Evolutionary conservation across 140 eudicot genomes (phyloP), one percentile per base, ranked within the genome.

Genomic region (Anethum foeniculum): DNA sequence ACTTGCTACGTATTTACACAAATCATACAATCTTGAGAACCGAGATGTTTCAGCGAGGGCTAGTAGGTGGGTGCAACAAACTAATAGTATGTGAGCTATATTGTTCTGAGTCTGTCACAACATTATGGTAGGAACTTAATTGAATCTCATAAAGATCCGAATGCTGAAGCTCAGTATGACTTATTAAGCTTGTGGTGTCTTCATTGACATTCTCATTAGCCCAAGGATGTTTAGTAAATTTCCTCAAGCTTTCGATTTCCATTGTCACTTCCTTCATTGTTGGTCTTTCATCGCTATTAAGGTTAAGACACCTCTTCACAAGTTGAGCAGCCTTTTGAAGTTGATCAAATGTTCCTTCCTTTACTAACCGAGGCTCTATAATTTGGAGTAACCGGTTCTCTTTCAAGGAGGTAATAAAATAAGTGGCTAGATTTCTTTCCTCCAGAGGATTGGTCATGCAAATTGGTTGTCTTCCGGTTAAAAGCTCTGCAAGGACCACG

Each of bases 401-500:
- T 25, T 56, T 56, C 11, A 56, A 7, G 64, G 64, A 21, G 27
- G 64, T 56, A 56, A 21, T 2, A 7, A 56, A 56, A 56, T 56
- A 56, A 6, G 64, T 56, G 64, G 64, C 64, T 56, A 56, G 27
- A 56, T 56, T 56, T 56, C 27, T 21, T 56, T 56, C 64, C 21
- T 56, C 64, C 0, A 1, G 27, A 56, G 64, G 27, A 56, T 56
- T 56, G 1, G 27, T 28, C 64, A 56, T 56, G 64, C 27, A 56
- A 56, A 56, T 56, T 56, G 64, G 64, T 56, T 56, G 27, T 56
- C 64, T 21, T 21, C 64, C 64, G 0, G 64, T 56, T 21, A 56
- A 56, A 21, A 85, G 85, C 48, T 85, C 88, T 1, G 79, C 46
- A 49, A 85, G 81, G 46, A 85, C 85, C 27, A 85, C 85, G 11